Percentiles rank a stretch among this genome's conserved stretches.
Evolutionary conservation across 106 monocot genomes (phyloP).

Genomic region (Amphibolis antarctica): DNA sequence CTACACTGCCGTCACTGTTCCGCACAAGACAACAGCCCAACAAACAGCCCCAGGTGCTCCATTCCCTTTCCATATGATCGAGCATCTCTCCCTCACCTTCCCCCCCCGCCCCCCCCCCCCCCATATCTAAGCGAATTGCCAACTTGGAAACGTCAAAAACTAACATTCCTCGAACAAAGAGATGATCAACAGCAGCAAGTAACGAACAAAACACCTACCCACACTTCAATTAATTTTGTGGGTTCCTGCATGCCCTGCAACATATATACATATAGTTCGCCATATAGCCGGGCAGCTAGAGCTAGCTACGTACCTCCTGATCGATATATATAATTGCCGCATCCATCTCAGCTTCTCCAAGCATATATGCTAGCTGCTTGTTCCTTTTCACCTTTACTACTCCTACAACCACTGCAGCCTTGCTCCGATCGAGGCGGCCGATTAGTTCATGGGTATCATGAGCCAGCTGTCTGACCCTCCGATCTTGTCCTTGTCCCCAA

Average conservation of each 20-base stretch:
- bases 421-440: neutral
- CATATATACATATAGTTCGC: neutral
- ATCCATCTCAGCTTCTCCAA: no score
- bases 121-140: no score
- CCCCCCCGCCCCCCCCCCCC: no score
- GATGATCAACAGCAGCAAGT: neutral
- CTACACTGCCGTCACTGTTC: neutral
- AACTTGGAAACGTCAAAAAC: neutral
- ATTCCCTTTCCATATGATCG: neutral
- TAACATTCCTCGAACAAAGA: neutral
- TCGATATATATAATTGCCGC: no score
- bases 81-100: no score
- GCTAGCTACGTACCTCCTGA: no score
- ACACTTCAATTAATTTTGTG: no score
- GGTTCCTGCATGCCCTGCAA: no score
- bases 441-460: constrained; percentile 8
- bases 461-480: neutral
- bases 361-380: no score
- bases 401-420: neutral
- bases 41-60: neutral
- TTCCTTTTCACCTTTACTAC: neutral
- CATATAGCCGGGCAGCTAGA: no score
- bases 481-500: neutral
- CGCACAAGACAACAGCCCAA: constrained; percentile 1
- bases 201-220: no score